Conservation (phyloP, 768 basidiomycete genomes). For the Tulasnella sp. region DNA sequence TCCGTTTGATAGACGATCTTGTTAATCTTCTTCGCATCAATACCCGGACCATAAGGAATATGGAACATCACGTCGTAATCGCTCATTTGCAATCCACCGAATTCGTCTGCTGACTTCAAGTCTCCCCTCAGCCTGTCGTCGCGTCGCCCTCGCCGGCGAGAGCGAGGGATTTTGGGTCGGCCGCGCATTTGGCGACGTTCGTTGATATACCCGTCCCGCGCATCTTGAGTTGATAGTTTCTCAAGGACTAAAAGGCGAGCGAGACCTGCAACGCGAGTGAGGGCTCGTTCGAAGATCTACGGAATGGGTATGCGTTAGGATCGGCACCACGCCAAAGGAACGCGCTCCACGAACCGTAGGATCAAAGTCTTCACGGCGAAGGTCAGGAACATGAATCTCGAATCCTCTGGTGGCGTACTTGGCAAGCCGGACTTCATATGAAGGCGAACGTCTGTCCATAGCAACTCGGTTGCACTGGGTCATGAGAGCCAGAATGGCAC, state of each 20-base stretch:
- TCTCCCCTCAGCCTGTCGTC: constrained; percentile 54
- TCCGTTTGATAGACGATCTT: constrained; percentile 58
- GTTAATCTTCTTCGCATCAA: constrained; percentile 55
- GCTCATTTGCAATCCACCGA: constrained; percentile 52
- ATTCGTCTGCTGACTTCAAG: constrained; percentile 46
- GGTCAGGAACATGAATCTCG: constrained; percentile 55
- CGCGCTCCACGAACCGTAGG: constrained; percentile 48
- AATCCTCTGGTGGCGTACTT: constrained; percentile 56
- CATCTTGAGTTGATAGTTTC: constrained; percentile 47
- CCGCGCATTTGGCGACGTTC: constrained; percentile 51
- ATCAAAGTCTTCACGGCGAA: constrained; percentile 52
- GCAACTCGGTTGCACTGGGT: constrained; percentile 63
- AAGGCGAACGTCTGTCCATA: constrained; percentile 58
- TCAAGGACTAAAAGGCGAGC: constrained; percentile 62
- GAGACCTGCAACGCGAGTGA: constrained; percentile 56
- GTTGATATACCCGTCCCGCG: constrained; percentile 48
- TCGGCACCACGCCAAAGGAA: neutral
- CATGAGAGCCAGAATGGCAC: constrained; percentile 60
- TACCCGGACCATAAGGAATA: constrained; percentile 60
- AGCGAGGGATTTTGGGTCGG: constrained; percentile 41
- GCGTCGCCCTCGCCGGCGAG: constrained; percentile 35
- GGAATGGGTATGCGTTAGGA: neutral
- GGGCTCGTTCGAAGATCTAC: constrained; percentile 60
- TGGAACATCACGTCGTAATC: constrained; percentile 57
- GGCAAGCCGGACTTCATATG: constrained; percentile 56